These are phyloP conservation scores for Curvularia verruculosa DNA, from an alignment of 2,329 filamentous ascomycete species.

Conservation along the genomic window DNA sequence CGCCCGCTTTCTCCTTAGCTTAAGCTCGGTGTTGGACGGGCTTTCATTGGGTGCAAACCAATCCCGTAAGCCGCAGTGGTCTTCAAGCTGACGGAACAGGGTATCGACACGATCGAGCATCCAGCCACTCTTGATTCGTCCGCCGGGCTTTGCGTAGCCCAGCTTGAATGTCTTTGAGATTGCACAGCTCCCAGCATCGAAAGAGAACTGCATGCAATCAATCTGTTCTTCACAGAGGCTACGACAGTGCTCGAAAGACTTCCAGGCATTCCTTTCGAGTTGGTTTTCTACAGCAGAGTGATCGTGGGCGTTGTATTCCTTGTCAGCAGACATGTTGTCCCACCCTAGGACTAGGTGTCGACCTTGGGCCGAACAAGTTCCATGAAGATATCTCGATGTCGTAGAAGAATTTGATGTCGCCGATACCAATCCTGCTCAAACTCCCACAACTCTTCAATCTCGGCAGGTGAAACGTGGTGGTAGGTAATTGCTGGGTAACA, in stretches of 20 bases:
- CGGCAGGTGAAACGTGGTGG: slow-evolving; percentile 47
- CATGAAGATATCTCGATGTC: slow-evolving; percentile 48
- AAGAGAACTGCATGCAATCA: slow-evolving; percentile 46
- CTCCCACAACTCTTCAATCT: slow-evolving; percentile 48
- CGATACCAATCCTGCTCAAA: slow-evolving; percentile 51
- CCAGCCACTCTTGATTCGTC: slow-evolving; percentile 42
- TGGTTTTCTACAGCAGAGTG: slow-evolving; percentile 27
- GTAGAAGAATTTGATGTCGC: slow-evolving; percentile 42
- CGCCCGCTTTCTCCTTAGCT: slow-evolving; percentile 17
- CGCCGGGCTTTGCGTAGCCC: slow-evolving; percentile 40
- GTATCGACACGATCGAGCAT: slow-evolving; percentile 46
- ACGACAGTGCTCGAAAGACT: slow-evolving; percentile 44
- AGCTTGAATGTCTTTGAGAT: slow-evolving; percentile 39
- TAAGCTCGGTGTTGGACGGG: slow-evolving; percentile 20
- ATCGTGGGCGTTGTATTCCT: slow-evolving; percentile 46
- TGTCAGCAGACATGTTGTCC: slow-evolving; percentile 48
- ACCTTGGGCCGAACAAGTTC: slow-evolving; percentile 43
- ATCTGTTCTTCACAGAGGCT: slow-evolving; percentile 42
- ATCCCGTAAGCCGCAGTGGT: slow-evolving; percentile 40
- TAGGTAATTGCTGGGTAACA: slow-evolving; percentile 53
- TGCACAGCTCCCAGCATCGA: slow-evolving; percentile 41
- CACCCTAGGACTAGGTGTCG: slow-evolving; percentile 31
- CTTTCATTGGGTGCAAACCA: slow-evolving; percentile 42
- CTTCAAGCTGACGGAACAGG: slow-evolving; percentile 40
- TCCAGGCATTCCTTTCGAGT: slow-evolving; percentile 44